Base-by-base conservation (phyloP, 352 stramenopile genomes). In the Phytophthora pluvialis region DNA sequence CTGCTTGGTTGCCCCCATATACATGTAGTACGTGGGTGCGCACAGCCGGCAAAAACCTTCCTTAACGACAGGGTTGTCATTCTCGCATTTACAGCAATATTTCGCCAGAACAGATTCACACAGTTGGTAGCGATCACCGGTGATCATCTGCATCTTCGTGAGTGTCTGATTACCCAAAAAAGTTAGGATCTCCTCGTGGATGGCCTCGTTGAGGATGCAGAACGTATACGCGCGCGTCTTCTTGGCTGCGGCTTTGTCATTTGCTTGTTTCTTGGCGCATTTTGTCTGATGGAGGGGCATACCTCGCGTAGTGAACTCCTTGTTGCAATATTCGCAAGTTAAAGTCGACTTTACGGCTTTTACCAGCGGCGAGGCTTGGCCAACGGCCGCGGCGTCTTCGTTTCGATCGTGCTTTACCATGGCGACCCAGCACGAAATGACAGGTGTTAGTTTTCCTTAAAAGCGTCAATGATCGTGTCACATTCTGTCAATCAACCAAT, bases 111-210 rank as follows among this genome's bases (percentile, higher is more conserved):
- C 10, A 2, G 48, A 33, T 16, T 73, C 50, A 50, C 70, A 77
- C 1, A 46, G 1, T 0, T 15, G 10, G 40, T 66, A 77, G 2
- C 8, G 31, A 21, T 72, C 60, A 12, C 70, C 60, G 21, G 65
- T 75, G 25, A 72, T 47, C 13, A 31, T 36, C 28, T 78, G 70
- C 39, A 77, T 46, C 54, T 77, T 77, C 13, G 56, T 72, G 29
- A 75, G 60, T 18, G 60, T 49, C 46, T 77, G 70, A 36, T 78
- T 75, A 25, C 47, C 33, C 21, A 78, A 39, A 35, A 70, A 78
- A 4, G 52, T 45, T 0, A 60, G 40, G 7, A 52, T 38, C 8
- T 60, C 18, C 18, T 66, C 48, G 28, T 70, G 50, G 2, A 70
- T 47, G 2, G n/a, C 11, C 25, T 69, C 62, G 29, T 64, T 64